These are phyloP conservation scores for Xenoacremonium recifei DNA, from an alignment of 2,329 filamentous ascomycete species.

Conservation along the genomic window DNA sequence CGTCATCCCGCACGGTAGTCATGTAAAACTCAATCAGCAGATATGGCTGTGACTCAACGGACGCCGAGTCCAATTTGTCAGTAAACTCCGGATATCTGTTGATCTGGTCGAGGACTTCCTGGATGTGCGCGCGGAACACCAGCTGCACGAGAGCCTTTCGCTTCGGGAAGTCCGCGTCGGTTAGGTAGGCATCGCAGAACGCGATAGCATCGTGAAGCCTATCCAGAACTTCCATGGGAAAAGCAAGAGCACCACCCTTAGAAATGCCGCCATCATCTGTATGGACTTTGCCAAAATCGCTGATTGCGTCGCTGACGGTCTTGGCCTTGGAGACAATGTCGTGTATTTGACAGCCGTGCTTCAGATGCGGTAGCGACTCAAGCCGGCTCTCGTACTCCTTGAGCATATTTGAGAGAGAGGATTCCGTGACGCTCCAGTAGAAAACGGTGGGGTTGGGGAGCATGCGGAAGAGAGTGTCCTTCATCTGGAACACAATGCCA, in stretches of 20 bases:
- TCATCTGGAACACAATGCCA: conserved; percentile 33
- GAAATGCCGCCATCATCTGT: too few species aligned
- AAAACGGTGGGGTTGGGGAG: conserved; percentile 38
- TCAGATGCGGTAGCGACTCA: background rate
- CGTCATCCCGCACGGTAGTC: conserved; percentile 9
- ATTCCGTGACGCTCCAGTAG: conserved; percentile 18
- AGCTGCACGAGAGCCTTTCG: conserved; percentile 11
- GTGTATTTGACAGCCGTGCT: conserved; percentile 4
- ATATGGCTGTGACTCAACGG: conserved; percentile 10
- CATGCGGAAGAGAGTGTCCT: conserved; percentile 37
- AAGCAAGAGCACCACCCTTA: too few species aligned
- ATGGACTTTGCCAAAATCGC: too few species aligned
- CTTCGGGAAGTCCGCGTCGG: too few species aligned
- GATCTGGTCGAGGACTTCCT: conserved; percentile 12
- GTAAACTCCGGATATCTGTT: conserved; percentile 6
- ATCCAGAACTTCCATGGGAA: conserved; percentile 13
- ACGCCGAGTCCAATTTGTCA: conserved; percentile 14
- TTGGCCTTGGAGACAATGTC: conserved; percentile 9
- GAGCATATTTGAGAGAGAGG: conserved; percentile 12
- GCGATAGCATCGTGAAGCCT: conserved; percentile 11
- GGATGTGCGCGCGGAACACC: conserved; percentile 13
- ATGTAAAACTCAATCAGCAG: conserved; percentile 15
- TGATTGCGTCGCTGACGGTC: conserved; percentile 12
- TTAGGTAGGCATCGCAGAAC: conserved; percentile 14
- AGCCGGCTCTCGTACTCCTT: conserved; percentile 9